A percentile compares a stretch with the other conserved stretches of the same genome.
These are phyloP conservation scores for Naganishia antarctica DNA, from an alignment of 768 basidiomycete genomes.

Conservation along the genomic window DNA sequence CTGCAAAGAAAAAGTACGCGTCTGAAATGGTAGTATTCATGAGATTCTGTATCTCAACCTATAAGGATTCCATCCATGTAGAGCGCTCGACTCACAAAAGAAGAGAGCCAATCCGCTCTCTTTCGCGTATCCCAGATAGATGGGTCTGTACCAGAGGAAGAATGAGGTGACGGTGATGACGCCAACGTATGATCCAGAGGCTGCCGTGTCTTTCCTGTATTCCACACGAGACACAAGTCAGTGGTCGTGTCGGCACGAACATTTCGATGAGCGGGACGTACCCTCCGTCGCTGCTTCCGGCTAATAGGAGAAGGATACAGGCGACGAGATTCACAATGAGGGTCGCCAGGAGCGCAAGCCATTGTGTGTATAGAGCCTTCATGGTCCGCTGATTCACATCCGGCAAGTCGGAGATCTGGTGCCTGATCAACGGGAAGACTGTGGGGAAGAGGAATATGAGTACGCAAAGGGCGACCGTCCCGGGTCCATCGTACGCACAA, in stretches of 20 bases:
- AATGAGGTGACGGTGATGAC: constrained; percentile 76
- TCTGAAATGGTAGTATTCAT: constrained; percentile 55
- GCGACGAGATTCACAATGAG: constrained; percentile 84
- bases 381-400: constrained; percentile 72
- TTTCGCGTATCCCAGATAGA: constrained; percentile 98
- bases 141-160: constrained; percentile 92
- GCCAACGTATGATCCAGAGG: constrained; percentile 57
- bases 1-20: constrained; percentile 92
- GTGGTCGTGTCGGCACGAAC: neutral
- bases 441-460: constrained; percentile 26
- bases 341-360: constrained; percentile 80
- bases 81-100: constrained; percentile 41
- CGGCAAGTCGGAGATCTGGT: constrained; percentile 84
- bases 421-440: constrained; percentile 93
- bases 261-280: constrained; percentile 9
- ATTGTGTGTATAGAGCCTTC: constrained; percentile 81
- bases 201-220: constrained; percentile 43
- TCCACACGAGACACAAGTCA: neutral
- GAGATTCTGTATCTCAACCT: too few relatives aligned
- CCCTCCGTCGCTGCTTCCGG: constrained; percentile 62
- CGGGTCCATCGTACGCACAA: constrained; percentile 55
- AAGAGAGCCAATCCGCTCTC: constrained; percentile 54
- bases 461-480: constrained; percentile 19
- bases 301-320: constrained; percentile 75
- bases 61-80: neutral